phyloP scores from a whole-genome alignment of 306 rosid species.

The Rosa multiflora region DNA sequence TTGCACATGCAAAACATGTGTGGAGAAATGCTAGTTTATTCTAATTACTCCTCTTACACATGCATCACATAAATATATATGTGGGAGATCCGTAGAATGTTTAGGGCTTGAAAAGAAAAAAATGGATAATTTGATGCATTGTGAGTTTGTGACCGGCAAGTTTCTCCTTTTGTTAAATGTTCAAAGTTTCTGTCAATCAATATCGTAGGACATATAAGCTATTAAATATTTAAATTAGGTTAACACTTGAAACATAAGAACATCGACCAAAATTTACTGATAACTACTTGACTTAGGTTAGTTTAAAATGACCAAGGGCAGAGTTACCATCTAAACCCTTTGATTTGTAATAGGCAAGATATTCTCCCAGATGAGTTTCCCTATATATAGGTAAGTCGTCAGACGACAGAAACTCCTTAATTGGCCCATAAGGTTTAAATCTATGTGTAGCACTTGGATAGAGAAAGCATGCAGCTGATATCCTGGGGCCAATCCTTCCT shows the following conservation, averaged over 20 bases:
- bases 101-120: no score
- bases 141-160: no score
- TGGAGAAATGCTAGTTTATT: no score
- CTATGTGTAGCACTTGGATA: conserved; percentile 54
- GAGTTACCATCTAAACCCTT: conserved; percentile 71
- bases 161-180: no score
- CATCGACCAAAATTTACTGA: neutral
- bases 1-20: no score
- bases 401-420: conserved; percentile 45
- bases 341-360: conserved; percentile 51
- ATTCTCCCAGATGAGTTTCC: conserved; percentile 50
- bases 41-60: no score
- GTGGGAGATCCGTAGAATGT: no score
- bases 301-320: conserved; percentile 52
- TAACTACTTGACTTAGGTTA: neutral
- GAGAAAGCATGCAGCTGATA: conserved; percentile 66
- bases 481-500: conserved; percentile 54
- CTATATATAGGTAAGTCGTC: conserved; percentile 54
- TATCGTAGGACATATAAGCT: neutral
- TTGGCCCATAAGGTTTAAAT: conserved; percentile 50
- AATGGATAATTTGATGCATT: no score
- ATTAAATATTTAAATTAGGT: no score
- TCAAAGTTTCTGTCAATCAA: neutral
- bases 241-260: neutral
- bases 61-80: no score